These are phyloP conservation scores for Aspergillus brunneoviolaceus DNA, from an alignment of 2,329 filamentous ascomycete species.

Conservation along the genomic window DNA sequence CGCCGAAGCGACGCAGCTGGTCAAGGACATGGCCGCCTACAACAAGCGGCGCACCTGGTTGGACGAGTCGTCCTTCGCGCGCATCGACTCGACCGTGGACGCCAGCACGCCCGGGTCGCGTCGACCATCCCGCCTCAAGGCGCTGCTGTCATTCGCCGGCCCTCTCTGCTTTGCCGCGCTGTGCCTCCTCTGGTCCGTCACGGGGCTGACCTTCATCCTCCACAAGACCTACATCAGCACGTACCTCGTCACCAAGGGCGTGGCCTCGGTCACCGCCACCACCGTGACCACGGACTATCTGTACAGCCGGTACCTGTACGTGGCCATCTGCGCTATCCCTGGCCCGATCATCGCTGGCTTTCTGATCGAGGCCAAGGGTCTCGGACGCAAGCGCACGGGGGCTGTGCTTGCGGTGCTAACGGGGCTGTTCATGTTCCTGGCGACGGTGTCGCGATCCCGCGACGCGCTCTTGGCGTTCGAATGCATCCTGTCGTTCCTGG, in stretches of 20 bases:
- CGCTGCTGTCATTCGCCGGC: slow-evolving; percentile 7
- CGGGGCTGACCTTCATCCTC: slow-evolving; percentile 20
- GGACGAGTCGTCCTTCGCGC: slow-evolving; percentile 17
- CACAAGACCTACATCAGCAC: slow-evolving; percentile 19
- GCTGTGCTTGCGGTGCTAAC: slow-evolving; percentile 17
- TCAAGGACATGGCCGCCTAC: slow-evolving; percentile 20
- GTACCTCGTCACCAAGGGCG: slow-evolving; percentile 13
- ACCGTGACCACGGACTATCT: slow-evolving; percentile 16
- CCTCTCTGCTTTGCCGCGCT: slow-evolving; percentile 7
- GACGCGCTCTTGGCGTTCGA: slow-evolving; percentile 15
- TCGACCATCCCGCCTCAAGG: background rate
- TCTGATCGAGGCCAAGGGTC: slow-evolving; percentile 13
- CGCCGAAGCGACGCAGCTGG: slow-evolving; percentile 19
- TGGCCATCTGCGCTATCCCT: slow-evolving; percentile 18
- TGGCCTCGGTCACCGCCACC: slow-evolving; percentile 11
- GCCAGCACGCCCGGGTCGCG: slow-evolving; percentile 3
- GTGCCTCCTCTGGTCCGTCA: slow-evolving; percentile 16
- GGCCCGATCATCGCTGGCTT: slow-evolving; percentile 17
- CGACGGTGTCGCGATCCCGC: slow-evolving; percentile 12
- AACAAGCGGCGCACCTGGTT: slow-evolving; percentile 21
- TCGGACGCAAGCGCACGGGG: slow-evolving; percentile 19
- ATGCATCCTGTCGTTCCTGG: slow-evolving; percentile 19
- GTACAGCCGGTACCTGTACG: slow-evolving; percentile 19
- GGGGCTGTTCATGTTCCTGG: slow-evolving; percentile 19
- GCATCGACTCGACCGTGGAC: slow-evolving; percentile 20